Percentiles rank a stretch among this genome's conserved stretches.
phyloP scores from a whole-genome alignment of 1,139 yeast genomes.

The Komagataea norvegica region DNA sequence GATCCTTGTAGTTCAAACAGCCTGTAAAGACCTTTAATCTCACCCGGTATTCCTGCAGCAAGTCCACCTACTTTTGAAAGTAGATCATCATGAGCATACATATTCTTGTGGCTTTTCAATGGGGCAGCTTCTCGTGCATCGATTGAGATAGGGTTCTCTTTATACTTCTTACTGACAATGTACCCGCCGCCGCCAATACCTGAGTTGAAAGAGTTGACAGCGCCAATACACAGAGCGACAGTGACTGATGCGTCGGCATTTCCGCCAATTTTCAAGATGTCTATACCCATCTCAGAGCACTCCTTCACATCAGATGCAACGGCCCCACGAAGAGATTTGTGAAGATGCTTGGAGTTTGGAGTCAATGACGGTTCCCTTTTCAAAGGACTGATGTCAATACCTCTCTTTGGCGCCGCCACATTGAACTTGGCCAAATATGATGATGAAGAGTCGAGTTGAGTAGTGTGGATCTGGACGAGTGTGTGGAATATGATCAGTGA shows the following conservation, averaged over 20 bases:
- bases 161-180: conserved; percentile 49
- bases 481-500: too few relatives aligned
- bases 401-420: conserved; percentile 12
- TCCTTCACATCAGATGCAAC: conserved; percentile 25
- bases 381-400: conserved; percentile 24
- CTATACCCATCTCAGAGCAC: conserved; percentile 24
- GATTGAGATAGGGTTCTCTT: conserved; percentile 51
- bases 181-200: conserved; percentile 95
- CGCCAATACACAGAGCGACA: conserved; percentile 83
- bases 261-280: conserved; percentile 22
- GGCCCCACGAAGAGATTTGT: conserved; percentile 20
- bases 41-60: conserved; percentile 88
- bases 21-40: conserved; percentile 70
- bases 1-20: conserved; percentile 61
- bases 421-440: too few relatives aligned
- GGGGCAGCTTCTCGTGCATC: conserved; percentile 95
- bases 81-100: conserved; percentile 50
- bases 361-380: conserved; percentile 20
- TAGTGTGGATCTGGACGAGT: too few relatives aligned
- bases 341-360: conserved; percentile 20
- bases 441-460: too few relatives aligned
- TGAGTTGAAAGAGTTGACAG: conserved; percentile 74
- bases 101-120: conserved; percentile 48
- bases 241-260: conserved; percentile 88
- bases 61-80: conserved; percentile 73